These are phyloP conservation scores for Pseudogymnoascus sp. DNA, from an alignment of 2,329 filamentous ascomycete species.

Conservation along the genomic window DNA sequence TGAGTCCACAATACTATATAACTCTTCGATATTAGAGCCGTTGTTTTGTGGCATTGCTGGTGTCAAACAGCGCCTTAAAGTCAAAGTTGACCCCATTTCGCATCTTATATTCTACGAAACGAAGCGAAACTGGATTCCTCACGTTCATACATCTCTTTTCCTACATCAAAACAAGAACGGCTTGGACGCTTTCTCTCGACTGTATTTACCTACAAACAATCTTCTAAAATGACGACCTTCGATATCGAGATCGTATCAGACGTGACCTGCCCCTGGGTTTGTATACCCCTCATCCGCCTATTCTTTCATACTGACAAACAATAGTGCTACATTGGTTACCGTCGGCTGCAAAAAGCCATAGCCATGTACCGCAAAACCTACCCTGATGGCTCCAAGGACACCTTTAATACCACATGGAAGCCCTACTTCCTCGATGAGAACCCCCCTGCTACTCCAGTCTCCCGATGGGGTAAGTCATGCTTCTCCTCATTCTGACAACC, in stretches of 20 bases:
- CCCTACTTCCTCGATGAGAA: slow-evolving; percentile 66
- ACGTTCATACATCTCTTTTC: not conserved
- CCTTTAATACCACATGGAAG: slow-evolving; percentile 65
- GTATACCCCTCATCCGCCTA: not conserved
- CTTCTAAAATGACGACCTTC: slow-evolving; percentile 58
- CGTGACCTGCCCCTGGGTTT: slow-evolving; percentile 61
- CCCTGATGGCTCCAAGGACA: slow-evolving; percentile 51
- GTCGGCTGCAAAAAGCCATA: slow-evolving; percentile 66
- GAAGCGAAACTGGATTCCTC: not conserved
- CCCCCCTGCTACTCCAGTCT: not conserved
- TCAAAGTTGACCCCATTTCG: not conserved
- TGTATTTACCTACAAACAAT: not conserved
- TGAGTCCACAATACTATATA: not conserved
- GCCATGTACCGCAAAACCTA: slow-evolving; percentile 53
- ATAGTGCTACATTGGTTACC: slow-evolving; percentile 68
- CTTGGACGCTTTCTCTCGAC: not conserved
- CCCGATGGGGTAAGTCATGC: not conserved
- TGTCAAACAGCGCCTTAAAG: not conserved
- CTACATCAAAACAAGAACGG: not conserved
- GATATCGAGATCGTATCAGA: slow-evolving; percentile 74
- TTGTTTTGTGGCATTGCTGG: not conserved
- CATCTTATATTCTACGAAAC: not conserved
- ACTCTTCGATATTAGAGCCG: not conserved
- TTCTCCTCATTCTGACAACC: not conserved
- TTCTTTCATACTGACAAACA: not conserved